These are phyloP conservation scores for Ambispora gerdemannii DNA, from an alignment of 192 early-diverging fungal genomes.

Conservation along the genomic window DNA sequence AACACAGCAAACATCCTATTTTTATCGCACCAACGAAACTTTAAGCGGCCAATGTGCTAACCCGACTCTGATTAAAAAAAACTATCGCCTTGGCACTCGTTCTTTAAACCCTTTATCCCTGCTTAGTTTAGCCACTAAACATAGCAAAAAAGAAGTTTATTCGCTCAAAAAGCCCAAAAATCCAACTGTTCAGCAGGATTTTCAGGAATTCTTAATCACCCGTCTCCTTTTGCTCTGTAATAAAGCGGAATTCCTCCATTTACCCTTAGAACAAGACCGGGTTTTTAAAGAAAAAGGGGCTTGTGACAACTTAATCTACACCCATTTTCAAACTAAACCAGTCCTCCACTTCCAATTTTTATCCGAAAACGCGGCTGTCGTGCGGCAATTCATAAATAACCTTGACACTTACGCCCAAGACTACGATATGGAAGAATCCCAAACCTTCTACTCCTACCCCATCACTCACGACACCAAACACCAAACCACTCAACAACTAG, in stretches of 20 bases:
- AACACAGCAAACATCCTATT: no score
- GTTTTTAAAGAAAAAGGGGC: not conserved
- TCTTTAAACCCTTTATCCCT: constrained; percentile 13
- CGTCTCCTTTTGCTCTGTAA: not conserved
- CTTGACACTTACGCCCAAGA: constrained; percentile 13
- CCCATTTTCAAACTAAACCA: not conserved
- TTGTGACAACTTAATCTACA: not conserved
- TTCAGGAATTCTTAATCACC: constrained; percentile 16
- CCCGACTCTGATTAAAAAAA: no score
- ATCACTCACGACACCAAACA: constrained; percentile 1
- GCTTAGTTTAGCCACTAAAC: not conserved
- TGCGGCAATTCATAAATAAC: not conserved
- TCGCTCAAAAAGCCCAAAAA: not conserved
- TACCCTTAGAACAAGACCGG: not conserved
- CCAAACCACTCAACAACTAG: constrained; percentile 7
- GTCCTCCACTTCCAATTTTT: not conserved
- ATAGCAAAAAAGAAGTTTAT: not conserved
- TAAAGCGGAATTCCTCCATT: not conserved
- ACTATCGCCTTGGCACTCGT: no score
- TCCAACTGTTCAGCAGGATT: not conserved
- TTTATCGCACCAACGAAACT: no score
- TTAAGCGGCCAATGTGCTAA: no score
- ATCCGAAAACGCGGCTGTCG: not conserved
- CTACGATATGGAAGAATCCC: not conserved
- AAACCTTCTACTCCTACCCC: constrained; percentile 2